These are phyloP conservation scores for Colletotrichum falcatum DNA, from an alignment of 2,329 filamentous ascomycete genomes.

Conservation along the genomic window DNA sequence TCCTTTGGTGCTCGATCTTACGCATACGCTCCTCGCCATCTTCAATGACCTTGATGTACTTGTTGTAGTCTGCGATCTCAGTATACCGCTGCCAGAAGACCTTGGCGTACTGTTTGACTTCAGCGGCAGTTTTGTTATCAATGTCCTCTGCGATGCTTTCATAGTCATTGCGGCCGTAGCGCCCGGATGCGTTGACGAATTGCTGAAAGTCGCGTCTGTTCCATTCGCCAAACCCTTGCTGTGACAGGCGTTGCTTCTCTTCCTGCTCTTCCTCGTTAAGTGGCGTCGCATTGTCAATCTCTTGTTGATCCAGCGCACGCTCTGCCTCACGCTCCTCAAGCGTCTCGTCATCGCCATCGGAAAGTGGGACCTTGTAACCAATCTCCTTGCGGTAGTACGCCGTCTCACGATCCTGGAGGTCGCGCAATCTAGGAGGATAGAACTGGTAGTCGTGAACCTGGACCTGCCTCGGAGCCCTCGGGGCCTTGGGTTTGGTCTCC, in stretches of 20 bases:
- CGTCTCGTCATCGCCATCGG: slow-evolving; percentile 89
- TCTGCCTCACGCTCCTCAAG: slow-evolving; percentile 88
- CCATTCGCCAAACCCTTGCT: slow-evolving; percentile 92
- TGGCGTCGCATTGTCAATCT: slow-evolving; percentile 91
- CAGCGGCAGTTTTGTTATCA: slow-evolving; percentile 86
- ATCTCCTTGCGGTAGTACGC: slow-evolving; percentile 97
- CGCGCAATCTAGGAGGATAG: slow-evolving; percentile 84
- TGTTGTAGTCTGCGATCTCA: slow-evolving; percentile 89
- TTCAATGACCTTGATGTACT: slow-evolving; percentile 90
- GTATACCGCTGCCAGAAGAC: slow-evolving; percentile 97
- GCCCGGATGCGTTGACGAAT: slow-evolving; percentile 94
- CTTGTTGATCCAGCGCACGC: slow-evolving; percentile 86
- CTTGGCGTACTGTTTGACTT: slow-evolving; percentile 92
- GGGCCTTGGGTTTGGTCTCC: slow-evolving; percentile 92
- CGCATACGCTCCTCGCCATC: slow-evolving; percentile 91
- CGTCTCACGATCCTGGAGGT: slow-evolving; percentile 96
- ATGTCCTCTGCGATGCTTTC: slow-evolving; percentile 88
- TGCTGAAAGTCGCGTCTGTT: slow-evolving; percentile 98
- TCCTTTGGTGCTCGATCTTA: slow-evolving; percentile 91
- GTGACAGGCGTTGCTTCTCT: slow-evolving; percentile 84
- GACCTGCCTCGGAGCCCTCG: slow-evolving; percentile 94
- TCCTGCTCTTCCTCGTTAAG: slow-evolving; percentile 90
- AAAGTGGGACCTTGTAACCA: slow-evolving; percentile 90
- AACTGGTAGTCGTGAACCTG: slow-evolving; percentile 97
- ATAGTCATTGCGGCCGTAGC: slow-evolving; percentile 89